A percentile compares a stretch with the other conserved stretches of the same genome.
phyloP scores from a whole-genome alignment of 2,329 filamentous ascomycete genomes.

The Botryotinia globosa region DNA sequence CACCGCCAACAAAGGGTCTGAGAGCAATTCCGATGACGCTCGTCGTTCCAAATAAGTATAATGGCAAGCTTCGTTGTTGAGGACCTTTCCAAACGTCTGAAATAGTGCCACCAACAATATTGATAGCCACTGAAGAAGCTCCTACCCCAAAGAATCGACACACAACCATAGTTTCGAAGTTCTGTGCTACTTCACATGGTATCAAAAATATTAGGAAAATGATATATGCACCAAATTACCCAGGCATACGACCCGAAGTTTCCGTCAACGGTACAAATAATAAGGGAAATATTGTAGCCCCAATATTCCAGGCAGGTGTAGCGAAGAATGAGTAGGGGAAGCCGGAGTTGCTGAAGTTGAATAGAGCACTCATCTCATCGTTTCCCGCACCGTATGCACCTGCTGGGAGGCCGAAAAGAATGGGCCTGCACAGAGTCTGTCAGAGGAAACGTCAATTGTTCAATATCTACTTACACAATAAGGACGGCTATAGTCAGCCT shows the following conservation, averaged over 20 bases:
- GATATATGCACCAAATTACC: constrained; percentile 32
- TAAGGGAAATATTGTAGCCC: constrained; percentile 43
- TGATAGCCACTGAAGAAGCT: constrained; percentile 30
- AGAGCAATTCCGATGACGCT: constrained; percentile 65
- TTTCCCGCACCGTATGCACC: constrained; percentile 38
- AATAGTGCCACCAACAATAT: constrained; percentile 27
- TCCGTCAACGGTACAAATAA: constrained; percentile 45
- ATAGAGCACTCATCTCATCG: constrained; percentile 34
- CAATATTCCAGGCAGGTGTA: constrained; percentile 44
- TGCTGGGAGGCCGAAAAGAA: constrained; percentile 40
- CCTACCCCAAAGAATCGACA: constrained; percentile 35
- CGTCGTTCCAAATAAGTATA: constrained; percentile 62
- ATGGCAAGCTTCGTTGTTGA: constrained; percentile 32
- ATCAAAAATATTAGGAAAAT: constrained; percentile 34
- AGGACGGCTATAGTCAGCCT: constrained; percentile 10
- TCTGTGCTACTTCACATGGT: constrained; percentile 38
- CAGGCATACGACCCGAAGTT: constrained; percentile 37
- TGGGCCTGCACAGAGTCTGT: constrained; percentile 34
- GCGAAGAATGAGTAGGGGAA: constrained; percentile 45
- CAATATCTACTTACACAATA: background rate
- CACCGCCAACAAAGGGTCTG: constrained; percentile 35
- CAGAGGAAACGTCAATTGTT: background rate
- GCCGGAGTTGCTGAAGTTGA: constrained; percentile 40
- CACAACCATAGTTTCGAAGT: constrained; percentile 34
- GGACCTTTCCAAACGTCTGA: constrained; percentile 30